A percentile compares a stretch with the other conserved stretches of the same genome.
Conservation (phyloP, 208 protist species). For the Leishmania lainsoni region DNA sequence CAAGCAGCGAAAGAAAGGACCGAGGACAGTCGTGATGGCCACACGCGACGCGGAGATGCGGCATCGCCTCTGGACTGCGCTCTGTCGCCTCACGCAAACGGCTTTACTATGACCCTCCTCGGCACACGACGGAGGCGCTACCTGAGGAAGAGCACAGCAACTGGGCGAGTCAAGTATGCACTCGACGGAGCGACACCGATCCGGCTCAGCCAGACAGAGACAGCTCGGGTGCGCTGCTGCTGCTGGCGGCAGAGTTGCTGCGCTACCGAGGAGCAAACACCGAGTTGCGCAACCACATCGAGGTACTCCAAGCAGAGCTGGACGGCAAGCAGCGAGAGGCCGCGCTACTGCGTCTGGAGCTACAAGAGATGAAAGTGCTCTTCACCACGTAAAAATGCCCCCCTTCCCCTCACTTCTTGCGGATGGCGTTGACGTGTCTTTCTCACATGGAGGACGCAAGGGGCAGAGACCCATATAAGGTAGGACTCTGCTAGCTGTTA, state of each 20-base stretch:
- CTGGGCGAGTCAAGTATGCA: neutral
- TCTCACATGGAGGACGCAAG: no score
- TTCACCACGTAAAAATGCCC: slow-evolving; percentile 13
- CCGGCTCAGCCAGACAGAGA: neutral
- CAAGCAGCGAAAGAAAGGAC: neutral
- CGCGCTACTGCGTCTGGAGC: slow-evolving; percentile 66
- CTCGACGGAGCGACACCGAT: neutral
- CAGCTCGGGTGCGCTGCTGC: slow-evolving; percentile 38
- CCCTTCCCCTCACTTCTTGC: neutral
- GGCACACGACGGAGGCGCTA: neutral
- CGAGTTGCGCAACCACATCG: slow-evolving; percentile 62
- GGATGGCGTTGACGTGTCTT: no score
- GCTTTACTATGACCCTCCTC: neutral
- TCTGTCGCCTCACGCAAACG: neutral
- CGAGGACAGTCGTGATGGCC: neutral
- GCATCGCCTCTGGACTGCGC: neutral
- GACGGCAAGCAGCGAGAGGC: slow-evolving; percentile 64
- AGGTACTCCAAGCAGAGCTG: slow-evolving; percentile 46
- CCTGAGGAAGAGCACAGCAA: neutral
- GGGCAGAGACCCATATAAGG: neutral
- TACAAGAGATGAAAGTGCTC: slow-evolving; percentile 54
- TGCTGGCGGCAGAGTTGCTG: slow-evolving; percentile 63
- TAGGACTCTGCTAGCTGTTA: neutral
- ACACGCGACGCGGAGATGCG: neutral
- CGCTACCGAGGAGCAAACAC: slow-evolving; percentile 64